Evolutionary conservation across 768 basidiomycete genomes (phyloP), one percentile per base, ranked within the genome.

Genomic region (Termitomyces sp.): DNA sequence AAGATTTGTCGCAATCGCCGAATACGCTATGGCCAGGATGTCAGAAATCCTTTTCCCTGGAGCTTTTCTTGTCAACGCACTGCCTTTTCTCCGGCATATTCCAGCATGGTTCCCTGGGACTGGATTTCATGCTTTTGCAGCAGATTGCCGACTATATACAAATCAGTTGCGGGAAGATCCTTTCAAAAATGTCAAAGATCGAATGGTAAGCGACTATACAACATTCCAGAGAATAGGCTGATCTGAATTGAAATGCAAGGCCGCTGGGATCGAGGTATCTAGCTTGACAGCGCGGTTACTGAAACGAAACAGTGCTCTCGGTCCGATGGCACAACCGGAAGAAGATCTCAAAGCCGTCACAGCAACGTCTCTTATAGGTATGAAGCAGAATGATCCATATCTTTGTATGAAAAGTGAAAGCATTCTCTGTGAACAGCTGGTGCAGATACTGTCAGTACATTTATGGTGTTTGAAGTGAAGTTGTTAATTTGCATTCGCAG

Each of bases 51-150:
- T 65, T 1, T 56, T 61, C 4, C 68, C 68, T 2, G 68, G 70
- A 14, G 64, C 63, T 3, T 46, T 54, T 17, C 25, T 66, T 3
- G 66, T 71, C 31, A 71, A 74, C 29, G 37, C 62, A 2, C 60
- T 74, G 31, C 70, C 73, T 10, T 32, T 66, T 49, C 68, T 77
- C 16, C 66, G 68, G 27, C 56, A 72, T 46, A 29, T 75, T 11
- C 77, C 77, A 12, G 53, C 61, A 0, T 78, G 76, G 76, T 59
- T 72, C 35, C 73, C 73, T 21, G 72, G 73, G 5, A 61, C 64
- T 10, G 56, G 55, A 4, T 73, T 72, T 59, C 61, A 69, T 29
- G 29, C 34, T 14, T 42, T 54, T 12, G 68, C 66, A 5, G 47
- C 35, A 41, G 43, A 53, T 3, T 49, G 46, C 40, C 52, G 59